Conservation (phyloP, 371 early-diverging fungal species). For the Circinella umbellata region DNA sequence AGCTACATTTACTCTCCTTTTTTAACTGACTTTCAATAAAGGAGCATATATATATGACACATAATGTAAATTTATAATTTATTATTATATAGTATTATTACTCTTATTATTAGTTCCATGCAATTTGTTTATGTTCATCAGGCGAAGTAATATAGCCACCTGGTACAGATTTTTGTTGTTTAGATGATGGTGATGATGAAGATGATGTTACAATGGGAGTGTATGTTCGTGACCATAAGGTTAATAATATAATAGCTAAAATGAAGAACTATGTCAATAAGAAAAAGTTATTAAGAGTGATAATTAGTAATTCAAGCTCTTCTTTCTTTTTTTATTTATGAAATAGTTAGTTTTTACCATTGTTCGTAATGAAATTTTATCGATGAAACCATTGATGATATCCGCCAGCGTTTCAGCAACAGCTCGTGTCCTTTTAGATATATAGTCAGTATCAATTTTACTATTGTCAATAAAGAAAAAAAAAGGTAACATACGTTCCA, state of each 20-base stretch:
- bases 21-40: too few species aligned
- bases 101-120: neutral
- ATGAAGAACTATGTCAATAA: too few species aligned
- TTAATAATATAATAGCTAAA: too few species aligned
- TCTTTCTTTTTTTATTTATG: too few species aligned
- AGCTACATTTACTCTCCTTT: too few species aligned
- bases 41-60: too few species aligned
- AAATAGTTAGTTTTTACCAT: slow-evolving; percentile 17
- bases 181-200: neutral
- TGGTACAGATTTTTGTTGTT: neutral
- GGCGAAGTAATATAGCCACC: neutral
- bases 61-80: too few species aligned
- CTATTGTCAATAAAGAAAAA: too few species aligned
- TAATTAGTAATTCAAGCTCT: too few species aligned
- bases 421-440: slow-evolving; percentile 14
- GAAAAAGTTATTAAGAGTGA: too few species aligned
- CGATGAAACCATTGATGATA: slow-evolving; percentile 25
- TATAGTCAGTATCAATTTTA: neutral
- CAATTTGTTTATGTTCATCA: neutral
- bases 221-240: too few species aligned
- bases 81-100: too few species aligned
- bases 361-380: slow-evolving; percentile 22
- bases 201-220: neutral
- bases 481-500: slow-evolving; percentile 17
- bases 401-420: slow-evolving; percentile 29